Conservation (phyloP, 306 rosid species). For the Dalbergia cochinchinensis region DNA sequence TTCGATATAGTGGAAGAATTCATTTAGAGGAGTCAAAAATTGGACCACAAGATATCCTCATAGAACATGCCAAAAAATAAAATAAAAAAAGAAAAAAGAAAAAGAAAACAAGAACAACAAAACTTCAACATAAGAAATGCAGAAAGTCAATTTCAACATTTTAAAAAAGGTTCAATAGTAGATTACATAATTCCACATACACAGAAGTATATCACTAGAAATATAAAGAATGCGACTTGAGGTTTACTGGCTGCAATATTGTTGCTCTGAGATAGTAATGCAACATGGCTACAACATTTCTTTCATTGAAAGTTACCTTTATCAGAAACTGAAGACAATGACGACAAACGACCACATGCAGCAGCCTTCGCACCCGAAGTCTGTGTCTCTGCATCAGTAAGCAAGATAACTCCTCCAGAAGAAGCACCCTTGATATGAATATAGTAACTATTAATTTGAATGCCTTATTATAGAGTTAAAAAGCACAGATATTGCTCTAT, state of each 20-base stretch:
- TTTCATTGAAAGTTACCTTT: conserved; percentile 62
- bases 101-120: not conserved
- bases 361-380: conserved; percentile 96
- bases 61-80: not conserved
- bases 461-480: not conserved
- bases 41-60: conserved; percentile 4
- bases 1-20: not conserved
- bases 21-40: not conserved
- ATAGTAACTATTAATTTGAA: conserved; percentile 33
- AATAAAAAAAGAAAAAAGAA: not conserved
- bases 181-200: not conserved
- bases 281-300: conserved; percentile 2
- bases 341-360: conserved; percentile 84
- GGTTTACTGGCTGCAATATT: not conserved
- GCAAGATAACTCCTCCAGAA: conserved; percentile 70
- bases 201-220: conserved; percentile 20
- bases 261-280: conserved; percentile 17
- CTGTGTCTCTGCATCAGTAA: conserved; percentile 74
- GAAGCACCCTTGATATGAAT: conserved; percentile 64
- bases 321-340: conserved; percentile 75
- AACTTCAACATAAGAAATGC: no score
- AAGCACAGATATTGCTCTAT: not conserved
- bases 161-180: not conserved
- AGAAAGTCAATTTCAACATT: not conserved
- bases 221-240: conserved; percentile 8